Evolutionary conservation across 1,284 basidiomycete genomes (phyloP), one percentile per base, ranked within the genome.

Genomic region (Psilocybe mexicana): DNA sequence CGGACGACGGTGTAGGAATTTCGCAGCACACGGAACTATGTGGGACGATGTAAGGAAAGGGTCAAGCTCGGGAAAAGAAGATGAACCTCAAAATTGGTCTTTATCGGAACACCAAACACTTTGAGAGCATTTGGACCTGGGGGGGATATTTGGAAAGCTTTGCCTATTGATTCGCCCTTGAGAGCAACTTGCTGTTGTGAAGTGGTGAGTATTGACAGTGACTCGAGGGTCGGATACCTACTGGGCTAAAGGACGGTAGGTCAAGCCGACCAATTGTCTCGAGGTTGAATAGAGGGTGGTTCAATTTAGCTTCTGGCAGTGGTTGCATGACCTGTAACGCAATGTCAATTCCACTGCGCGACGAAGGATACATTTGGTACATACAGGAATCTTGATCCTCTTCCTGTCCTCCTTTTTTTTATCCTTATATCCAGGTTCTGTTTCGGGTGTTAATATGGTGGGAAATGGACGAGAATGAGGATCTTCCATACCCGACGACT

Each of bases 1-100:
- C 91, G 82, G 7, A 93, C 77, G 5, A 93, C 83, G 0, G 88
- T 84, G 49, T 79, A 84, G 0, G 88, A 86, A 48, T 78, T 78
- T 0, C 84, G 81, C 5, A 92, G 76, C 18, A 91, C 72, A 24
- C 85, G 81, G 68, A 85, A 90, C 89, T 92, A 36, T 8, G 46
- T 12, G 18, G 11, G 23, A 23, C 7, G 33, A 38, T 14, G 47
- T 10, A 42, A 54, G 24, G 8, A 30, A 43, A 26, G n/a, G 26
- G 26, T 23, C 3, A 25, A 44, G 25, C 10, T 48, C 5, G 50
- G 7, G 30, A 46, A 42, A 7, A 0, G 28, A 14, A 71, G 79
- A 35, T 6, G 30, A 50, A 89, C 87, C 73, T 92, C 89, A 23
- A 88, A 70, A 12, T 87, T 70, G 55, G 89, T 67, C 58, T 82